Evolutionary conservation across 352 stramenopile species (phyloP), one percentile per base, ranked within the genome.

Genomic region (Phytophthora crassamura): DNA sequence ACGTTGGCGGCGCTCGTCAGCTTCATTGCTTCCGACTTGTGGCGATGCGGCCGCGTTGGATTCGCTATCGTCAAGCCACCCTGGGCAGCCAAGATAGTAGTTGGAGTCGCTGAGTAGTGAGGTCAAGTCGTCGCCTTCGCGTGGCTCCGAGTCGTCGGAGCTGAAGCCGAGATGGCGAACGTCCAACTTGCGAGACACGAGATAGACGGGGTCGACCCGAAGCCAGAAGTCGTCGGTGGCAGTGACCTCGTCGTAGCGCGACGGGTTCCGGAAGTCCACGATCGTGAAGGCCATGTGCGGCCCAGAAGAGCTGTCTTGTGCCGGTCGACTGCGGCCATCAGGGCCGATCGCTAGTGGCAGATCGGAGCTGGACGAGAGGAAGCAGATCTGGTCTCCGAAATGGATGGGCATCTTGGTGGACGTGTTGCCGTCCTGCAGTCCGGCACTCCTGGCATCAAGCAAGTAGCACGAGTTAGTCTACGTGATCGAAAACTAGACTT

Each of bases 241-340:
- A 0, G 72, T 75, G 47, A 91, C 57, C 15, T 80, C 74, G 12
- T 74, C 69, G 11, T 69, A 59, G 15, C 80, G 70, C 34, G 66
- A 84, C 14, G 76, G 80, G 41, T 87, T 69, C n/a, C 62, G 41
- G 51, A 89, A 91, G 55, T 91, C 82, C 1, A 75, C 73, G 41
- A 91, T 65, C 7, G 80, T 89, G 50, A 90, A 88, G n/a, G 72
- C 75, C 77, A 89, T 89, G 59, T 89, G 80, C 0, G 72, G 75
- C 0, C 83, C 79, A 22, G n/a, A 22, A 25, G 64, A 68, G 28
- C 38, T 57, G 30, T 73, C 64, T 28, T 52, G 22, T 30, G 52
- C 45, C 4, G 45, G 28, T 15, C 66, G 52, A 14, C 72, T 78
- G 1, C 78, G 77, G 7, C 80, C 83, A 35, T 88, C 67, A 11